These are phyloP conservation scores for Coemansia asiatica DNA, from an alignment of 192 early-diverging fungal genomes.

Conservation along the genomic window DNA sequence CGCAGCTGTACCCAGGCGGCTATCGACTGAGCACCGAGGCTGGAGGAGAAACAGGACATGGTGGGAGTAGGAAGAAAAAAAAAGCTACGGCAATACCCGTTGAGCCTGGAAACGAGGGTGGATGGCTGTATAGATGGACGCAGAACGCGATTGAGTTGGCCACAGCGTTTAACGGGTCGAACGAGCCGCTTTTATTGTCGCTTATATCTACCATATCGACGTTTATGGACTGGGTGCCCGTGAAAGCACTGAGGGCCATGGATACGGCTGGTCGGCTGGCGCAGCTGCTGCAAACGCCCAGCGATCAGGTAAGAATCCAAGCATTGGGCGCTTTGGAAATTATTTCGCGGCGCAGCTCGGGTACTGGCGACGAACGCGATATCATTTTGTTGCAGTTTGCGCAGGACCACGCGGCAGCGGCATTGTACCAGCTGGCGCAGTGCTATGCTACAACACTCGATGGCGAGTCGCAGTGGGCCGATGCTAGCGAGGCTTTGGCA, in stretches of 20 bases:
- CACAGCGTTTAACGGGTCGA: background rate
- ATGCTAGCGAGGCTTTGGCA: conserved; percentile 28
- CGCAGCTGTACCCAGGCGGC: conserved; percentile 38
- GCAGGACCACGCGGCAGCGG: conserved; percentile 8
- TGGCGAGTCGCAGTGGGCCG: conserved; percentile 12
- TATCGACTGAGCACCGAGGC: conserved; percentile 32
- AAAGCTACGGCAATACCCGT: conserved; percentile 24
- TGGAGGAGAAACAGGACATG: background rate
- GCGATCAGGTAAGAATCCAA: conserved; percentile 21
- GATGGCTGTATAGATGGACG: conserved; percentile 42
- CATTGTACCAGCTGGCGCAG: conserved; percentile 13
- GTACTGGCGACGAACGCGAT: conserved; percentile 34
- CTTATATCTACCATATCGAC: conserved; percentile 22
- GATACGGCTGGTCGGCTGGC: conserved; percentile 23
- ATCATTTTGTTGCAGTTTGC: conserved; percentile 33
- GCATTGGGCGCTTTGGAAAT: conserved; percentile 27
- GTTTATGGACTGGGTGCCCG: conserved; percentile 46
- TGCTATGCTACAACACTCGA: conserved; percentile 22
- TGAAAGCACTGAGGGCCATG: conserved; percentile 27
- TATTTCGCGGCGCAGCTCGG: conserved; percentile 26
- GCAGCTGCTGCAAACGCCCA: conserved; percentile 15
- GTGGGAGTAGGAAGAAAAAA: conserved; percentile 2
- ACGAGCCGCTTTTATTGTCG: conserved; percentile 10
- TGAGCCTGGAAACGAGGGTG: conserved; percentile 44
- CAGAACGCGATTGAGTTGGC: conserved; percentile 11